Conservation (phyloP, 768 basidiomycete species). For the Suillus luteus region DNA sequence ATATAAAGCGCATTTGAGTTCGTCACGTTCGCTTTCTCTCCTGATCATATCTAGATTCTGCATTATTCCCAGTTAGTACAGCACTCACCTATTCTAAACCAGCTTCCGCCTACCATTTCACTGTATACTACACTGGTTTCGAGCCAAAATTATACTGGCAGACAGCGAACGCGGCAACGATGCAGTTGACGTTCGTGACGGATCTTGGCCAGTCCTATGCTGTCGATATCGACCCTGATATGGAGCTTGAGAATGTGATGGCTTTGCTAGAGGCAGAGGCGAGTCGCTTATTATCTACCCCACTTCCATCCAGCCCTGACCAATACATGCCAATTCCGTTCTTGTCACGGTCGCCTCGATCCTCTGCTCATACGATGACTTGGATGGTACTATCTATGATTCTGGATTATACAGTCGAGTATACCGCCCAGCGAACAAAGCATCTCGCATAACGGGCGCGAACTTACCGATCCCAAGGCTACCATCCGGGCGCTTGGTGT, state of each 20-base stretch:
- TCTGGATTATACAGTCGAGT: conserved; percentile 54
- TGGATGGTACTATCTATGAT: not conserved
- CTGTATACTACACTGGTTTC: not conserved
- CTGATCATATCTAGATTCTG: not conserved
- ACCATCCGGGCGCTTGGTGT: conserved; percentile 72
- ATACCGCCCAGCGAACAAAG: conserved; percentile 73
- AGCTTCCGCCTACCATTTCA: not conserved
- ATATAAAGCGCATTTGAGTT: not conserved
- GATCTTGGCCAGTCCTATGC: conserved; percentile 64
- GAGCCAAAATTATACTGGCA: not conserved
- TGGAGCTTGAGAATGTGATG: conserved; percentile 92
- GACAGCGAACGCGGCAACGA: conserved; percentile 29
- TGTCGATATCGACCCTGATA: conserved; percentile 85
- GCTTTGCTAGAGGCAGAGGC: conserved; percentile 96
- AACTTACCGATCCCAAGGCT: conserved; percentile 63
- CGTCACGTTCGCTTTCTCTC: not conserved
- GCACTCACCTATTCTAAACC: not conserved
- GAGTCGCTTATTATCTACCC: conserved; percentile 29
- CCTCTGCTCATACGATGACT: not conserved
- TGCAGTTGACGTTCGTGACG: conserved; percentile 74
- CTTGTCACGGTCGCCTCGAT: not conserved
- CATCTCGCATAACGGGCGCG: conserved; percentile 66
- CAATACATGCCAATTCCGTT: not conserved
- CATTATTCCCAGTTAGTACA: not conserved
- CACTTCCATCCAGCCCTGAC: conserved; percentile 7